These are phyloP conservation scores for Cladophialophora exuberans DNA, from an alignment of 2,329 filamentous ascomycete genomes.

Conservation along the genomic window DNA sequence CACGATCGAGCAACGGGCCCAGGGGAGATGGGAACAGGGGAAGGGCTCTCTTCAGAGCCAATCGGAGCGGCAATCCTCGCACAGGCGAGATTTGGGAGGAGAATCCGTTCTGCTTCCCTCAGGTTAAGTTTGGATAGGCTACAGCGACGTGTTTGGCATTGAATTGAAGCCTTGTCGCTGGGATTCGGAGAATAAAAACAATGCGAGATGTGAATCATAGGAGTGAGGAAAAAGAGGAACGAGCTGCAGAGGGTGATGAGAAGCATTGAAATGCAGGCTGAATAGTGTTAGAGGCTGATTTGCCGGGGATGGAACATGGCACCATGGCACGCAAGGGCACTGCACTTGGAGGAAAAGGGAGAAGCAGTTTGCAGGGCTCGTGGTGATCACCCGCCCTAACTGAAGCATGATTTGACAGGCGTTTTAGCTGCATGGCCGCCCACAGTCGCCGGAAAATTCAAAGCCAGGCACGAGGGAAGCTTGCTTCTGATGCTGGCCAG, in stretches of 20 bases:
- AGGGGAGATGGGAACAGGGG: slow-evolving; percentile 16
- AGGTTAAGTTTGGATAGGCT: neutral
- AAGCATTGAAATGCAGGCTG: too few relatives aligned
- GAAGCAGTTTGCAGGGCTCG: neutral
- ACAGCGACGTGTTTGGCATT: neutral
- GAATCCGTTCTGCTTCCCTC: neutral
- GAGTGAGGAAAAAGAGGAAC: neutral
- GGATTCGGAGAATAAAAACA: neutral
- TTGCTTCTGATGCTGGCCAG: too few relatives aligned
- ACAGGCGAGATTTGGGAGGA: slow-evolving; percentile 19
- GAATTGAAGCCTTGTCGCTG: neutral
- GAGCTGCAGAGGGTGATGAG: neutral
- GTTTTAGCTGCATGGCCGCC: too few relatives aligned
- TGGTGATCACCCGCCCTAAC: slow-evolving; percentile 3
- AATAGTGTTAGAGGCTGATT: too few relatives aligned
- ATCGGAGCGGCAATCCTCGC: slow-evolving; percentile 5
- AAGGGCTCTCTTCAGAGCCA: slow-evolving; percentile 7
- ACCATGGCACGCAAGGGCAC: too few relatives aligned
- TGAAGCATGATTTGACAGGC: neutral
- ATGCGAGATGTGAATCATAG: neutral
- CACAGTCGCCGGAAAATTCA: neutral
- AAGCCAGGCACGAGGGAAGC: neutral
- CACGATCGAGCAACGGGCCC: slow-evolving; percentile 2
- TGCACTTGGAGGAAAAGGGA: too few relatives aligned
- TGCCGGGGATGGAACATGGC: neutral